These are phyloP conservation scores for Trametes versicolor DNA, from an alignment of 1,284 basidiomycete species.

Conservation along the genomic window DNA sequence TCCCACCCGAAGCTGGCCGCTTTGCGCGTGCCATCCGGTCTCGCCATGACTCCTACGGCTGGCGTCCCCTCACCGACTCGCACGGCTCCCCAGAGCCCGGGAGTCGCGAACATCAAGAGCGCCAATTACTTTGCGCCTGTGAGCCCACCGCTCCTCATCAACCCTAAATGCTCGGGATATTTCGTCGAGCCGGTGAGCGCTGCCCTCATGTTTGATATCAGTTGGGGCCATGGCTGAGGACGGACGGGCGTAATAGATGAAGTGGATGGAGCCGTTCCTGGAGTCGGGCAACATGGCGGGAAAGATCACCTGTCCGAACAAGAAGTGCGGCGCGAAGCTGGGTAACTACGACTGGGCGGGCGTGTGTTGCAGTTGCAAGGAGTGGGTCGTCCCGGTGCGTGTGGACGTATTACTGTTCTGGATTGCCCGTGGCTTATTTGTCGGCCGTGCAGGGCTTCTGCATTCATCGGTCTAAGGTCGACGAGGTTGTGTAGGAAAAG, in stretches of 20 bases:
- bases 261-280: conserved; percentile 93
- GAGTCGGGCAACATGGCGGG: conserved; percentile 81
- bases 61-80: conserved; percentile 30
- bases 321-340: conserved; percentile 89
- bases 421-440: neutral
- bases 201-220: neutral
- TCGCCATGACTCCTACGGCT: conserved; percentile 45
- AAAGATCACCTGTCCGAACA: conserved; percentile 92
- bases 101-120: conserved; percentile 19
- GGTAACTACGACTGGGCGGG: conserved; percentile 99
- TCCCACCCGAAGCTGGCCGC: conserved; percentile 65
- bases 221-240: neutral
- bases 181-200: conserved; percentile 92
- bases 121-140: conserved; percentile 32
- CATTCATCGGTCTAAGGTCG: conserved; percentile 90
- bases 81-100: conserved; percentile 24
- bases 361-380: conserved; percentile 89
- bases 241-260: conserved; percentile 64
- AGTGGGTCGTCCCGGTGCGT: conserved; percentile 89
- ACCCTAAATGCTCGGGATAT: conserved; percentile 91
- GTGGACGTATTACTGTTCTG: conserved; percentile 21
- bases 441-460: conserved; percentile 79
- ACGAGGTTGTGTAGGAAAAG: conserved; percentile 68
- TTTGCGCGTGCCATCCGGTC: conserved; percentile 50
- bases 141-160: conserved; percentile 76